Base-by-base conservation (phyloP, 2,329 filamentous ascomycete genomes). In the Epichloe gansuensis region DNA sequence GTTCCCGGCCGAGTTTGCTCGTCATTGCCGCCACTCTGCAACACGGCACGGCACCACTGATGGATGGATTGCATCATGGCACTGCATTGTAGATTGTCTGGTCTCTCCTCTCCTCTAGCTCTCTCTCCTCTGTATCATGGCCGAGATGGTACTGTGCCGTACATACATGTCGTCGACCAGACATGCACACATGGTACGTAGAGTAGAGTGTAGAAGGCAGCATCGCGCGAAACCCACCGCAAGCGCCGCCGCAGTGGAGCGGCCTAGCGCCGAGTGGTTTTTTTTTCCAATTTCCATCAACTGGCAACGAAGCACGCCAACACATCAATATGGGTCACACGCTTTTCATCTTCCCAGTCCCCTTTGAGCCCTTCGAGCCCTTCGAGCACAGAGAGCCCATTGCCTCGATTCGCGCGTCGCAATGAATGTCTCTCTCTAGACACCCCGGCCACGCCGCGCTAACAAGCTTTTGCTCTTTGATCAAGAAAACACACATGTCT, bases 301-400 rank as follows among this genome's bases (percentile, higher is more conserved):
- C 84, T 91, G 87, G 87, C 80, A 80, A 82, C 77, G 77, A 85
- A 77, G 76, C 75, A 83, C 84, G 88, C 88, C 89, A 94, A 78
- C 88, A 86, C 89, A 94, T 90, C 88, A 87, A 75, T 73, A 81
- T 80, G 78, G 80, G 79, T 81, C 79, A 78, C 78, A 80, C 77
- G 77, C 43, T 46, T 31, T 47, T 46, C 35, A 28, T 39, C 21
- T 46, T 43, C 31, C 5, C 28, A 31, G 17, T 46, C 8, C 11
- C 21, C 17, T 21, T 21, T 21, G 17, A 5, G 4, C 21, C 63
- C 60, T 58, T 63, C 56, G 75, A 82, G 78, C 82, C 80, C 80
- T 76, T 73, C 80, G 77, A 21, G 17, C 17, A 21, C 2, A 21
- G 17, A 21, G 17, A 21, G 17, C 17, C 17, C 76, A 75, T 79